Base-by-base conservation (phyloP, 2,329 filamentous ascomycete genomes). In the Penicillium freii region DNA sequence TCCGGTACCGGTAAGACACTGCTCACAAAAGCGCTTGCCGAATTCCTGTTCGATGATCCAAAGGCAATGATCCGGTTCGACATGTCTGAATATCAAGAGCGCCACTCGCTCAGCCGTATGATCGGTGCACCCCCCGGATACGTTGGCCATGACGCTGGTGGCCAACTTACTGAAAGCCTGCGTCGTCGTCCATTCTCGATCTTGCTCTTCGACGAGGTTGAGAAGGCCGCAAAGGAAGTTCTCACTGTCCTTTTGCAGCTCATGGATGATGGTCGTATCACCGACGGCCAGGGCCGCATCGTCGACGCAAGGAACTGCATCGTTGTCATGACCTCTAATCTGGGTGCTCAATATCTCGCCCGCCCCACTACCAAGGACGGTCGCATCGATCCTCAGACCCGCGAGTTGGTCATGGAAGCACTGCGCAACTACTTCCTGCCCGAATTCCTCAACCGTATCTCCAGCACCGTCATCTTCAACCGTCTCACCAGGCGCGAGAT, bases 81-180 rank as follows among this genome's bases (percentile, higher is more conserved):
- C 74, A 99, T 99, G 94, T 97, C 93, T 5, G 94, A 99, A 77
- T 99, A 99, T 76, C 95, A 99, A 76, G 94, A 99, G 77, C 88
- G 93, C 5, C 94, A 99, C 74, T 89, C 93, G 0, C 84, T 99
- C 15, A 96, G 91, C 73, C 87, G 94, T 59, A 97, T 99, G 91
- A 99, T 99, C 67, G 94, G 94, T 73, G 92, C 94, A 21, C 94
- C 94, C 21, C 94, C 94, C 5, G 94, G 94, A 62, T 99, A 99
- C 66, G 92, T 99, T 58, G 94, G 94, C 17, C 93, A 99, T 73
- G 94, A 99, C 70, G 87, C 94, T 33, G 94, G 94, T 66, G 94
- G 94, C 52, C 94, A 99, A 74, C 85, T 99, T 53, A 99, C 94
- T 0, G 94, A 99, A 78, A 90, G 90, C 27, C 87, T 99, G 21